Evolutionary conservation across 1,284 basidiomycete species (phyloP).

Genomic region (Bondarzewia mesenterica): DNA sequence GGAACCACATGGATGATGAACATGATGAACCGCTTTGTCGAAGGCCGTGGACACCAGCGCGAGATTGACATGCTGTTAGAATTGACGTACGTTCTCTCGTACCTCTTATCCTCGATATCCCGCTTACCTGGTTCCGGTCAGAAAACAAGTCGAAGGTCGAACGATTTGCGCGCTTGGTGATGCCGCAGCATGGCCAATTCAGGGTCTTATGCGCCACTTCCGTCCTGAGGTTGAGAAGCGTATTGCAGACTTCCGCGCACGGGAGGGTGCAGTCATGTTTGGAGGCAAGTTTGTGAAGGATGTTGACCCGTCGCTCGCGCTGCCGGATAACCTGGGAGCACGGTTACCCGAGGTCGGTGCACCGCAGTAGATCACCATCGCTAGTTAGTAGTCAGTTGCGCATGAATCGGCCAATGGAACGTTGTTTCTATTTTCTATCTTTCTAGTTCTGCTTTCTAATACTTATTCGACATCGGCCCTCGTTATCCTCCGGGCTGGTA

Average conservation of each 20-base stretch:
- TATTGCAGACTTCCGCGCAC: constrained; percentile 71
- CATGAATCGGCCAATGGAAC: too few species aligned
- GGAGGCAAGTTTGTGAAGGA: constrained; percentile 77
- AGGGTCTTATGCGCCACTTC: constrained; percentile 95
- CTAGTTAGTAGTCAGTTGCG: too few species aligned
- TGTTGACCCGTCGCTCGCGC: constrained; percentile 63
- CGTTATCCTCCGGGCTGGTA: too few species aligned
- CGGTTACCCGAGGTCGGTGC: constrained; percentile 26
- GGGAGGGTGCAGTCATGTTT: constrained; percentile 82
- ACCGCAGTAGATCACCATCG: constrained; percentile 2
- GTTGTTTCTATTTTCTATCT: too few species aligned
- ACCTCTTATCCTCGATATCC: background rate
- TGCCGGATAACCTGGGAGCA: constrained; percentile 77
- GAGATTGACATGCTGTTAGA: constrained; percentile 98
- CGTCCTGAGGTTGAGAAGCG: constrained; percentile 88
- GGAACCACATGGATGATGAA: constrained; percentile 99
- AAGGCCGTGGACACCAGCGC: constrained; percentile 82
- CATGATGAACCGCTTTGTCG: constrained; percentile 92
- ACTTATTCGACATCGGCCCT: too few species aligned
- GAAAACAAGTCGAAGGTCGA: constrained; percentile 93
- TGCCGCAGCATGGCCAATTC: constrained; percentile 97
- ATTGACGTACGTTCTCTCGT: constrained; percentile 53
- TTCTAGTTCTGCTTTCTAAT: too few species aligned
- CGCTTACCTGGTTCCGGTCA: constrained; percentile 23
- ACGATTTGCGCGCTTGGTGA: constrained; percentile 97